A percentile compares a stretch with the other conserved stretches of the same genome.
Evolutionary conservation across 208 protist species (phyloP).

Genomic region (Wallacemonas collosoma): DNA sequence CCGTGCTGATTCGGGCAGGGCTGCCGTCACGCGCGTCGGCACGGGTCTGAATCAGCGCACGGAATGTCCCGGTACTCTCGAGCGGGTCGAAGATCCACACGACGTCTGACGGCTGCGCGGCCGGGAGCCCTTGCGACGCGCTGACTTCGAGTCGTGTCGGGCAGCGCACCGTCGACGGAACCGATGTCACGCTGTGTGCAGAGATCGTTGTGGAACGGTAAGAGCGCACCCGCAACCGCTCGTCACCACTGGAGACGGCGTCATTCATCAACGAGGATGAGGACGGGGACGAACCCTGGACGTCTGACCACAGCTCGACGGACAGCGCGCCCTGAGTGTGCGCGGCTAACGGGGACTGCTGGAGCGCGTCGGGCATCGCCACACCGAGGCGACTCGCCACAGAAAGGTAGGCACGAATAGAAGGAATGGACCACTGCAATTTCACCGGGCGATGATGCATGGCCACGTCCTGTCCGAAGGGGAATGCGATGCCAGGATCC

Average conservation of each 20-base stretch:
- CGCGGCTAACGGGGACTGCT: too few species aligned
- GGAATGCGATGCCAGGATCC: neutral
- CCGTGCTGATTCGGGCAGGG: too few species aligned
- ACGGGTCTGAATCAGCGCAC: neutral
- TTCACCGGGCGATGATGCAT: neutral
- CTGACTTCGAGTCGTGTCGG: neutral
- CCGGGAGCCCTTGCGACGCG: neutral
- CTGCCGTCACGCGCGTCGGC: too few species aligned
- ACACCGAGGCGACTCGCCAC: neutral
- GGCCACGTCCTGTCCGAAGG: neutral
- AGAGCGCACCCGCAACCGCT: neutral
- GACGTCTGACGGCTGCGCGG: constrained; percentile 13
- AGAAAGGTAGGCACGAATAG: too few species aligned
- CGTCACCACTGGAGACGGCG: neutral
- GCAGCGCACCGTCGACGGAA: neutral
- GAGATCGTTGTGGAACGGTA: neutral
- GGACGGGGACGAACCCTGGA: neutral
- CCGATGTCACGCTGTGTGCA: neutral
- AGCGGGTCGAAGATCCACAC: constrained; percentile 26
- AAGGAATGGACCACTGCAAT: neutral
- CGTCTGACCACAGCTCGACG: neutral
- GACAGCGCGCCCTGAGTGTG: neutral
- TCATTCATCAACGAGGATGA: constrained; percentile 10
- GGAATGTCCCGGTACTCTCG: constrained; percentile 6
- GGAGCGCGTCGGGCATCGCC: neutral